Conservation (phyloP, 768 basidiomycete species). For the Crucibulum laeve region DNA sequence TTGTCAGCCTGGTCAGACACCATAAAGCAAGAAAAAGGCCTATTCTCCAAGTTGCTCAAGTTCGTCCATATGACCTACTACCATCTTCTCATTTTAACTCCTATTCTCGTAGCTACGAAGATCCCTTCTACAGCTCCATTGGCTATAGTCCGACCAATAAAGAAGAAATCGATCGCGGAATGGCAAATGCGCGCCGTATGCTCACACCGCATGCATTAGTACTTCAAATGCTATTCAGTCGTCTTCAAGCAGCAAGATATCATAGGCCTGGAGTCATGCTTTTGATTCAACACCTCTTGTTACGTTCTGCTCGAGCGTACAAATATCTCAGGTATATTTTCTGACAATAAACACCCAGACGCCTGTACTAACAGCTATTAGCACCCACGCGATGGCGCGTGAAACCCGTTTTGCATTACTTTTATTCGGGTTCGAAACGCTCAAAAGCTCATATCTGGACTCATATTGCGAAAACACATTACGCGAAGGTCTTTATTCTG, state of each 20-base stretch:
- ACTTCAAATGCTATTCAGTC: conserved; percentile 84
- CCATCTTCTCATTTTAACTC: not conserved
- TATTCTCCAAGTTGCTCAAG: conserved; percentile 83
- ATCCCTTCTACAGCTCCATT: conserved; percentile 84
- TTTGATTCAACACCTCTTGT: conserved; percentile 77
- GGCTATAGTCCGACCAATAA: conserved; percentile 91
- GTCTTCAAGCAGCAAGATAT: conserved; percentile 92
- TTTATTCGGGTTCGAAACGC: conserved; percentile 87
- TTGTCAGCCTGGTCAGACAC: conserved; percentile 84
- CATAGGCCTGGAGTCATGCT: conserved; percentile 80
- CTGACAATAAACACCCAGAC: not conserved
- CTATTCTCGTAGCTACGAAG: conserved; percentile 58
- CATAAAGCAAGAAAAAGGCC: conserved; percentile 70
- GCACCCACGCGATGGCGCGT: conserved; percentile 88
- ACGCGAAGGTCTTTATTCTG: conserved; percentile 70
- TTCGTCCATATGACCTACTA: conserved; percentile 29
- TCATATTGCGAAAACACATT: conserved; percentile 71
- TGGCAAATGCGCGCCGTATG: conserved; percentile 64
- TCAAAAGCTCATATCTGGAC: conserved; percentile 87
- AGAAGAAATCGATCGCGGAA: conserved; percentile 70
- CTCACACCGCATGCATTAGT: conserved; percentile 82
- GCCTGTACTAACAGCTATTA: conserved; percentile 23
- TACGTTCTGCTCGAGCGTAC: conserved; percentile 72
- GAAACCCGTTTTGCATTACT: conserved; percentile 89
- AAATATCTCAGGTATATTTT: conserved; percentile 65